Conservation (phyloP, 306 rosid species). For the Cucurbita moschata region DNA sequence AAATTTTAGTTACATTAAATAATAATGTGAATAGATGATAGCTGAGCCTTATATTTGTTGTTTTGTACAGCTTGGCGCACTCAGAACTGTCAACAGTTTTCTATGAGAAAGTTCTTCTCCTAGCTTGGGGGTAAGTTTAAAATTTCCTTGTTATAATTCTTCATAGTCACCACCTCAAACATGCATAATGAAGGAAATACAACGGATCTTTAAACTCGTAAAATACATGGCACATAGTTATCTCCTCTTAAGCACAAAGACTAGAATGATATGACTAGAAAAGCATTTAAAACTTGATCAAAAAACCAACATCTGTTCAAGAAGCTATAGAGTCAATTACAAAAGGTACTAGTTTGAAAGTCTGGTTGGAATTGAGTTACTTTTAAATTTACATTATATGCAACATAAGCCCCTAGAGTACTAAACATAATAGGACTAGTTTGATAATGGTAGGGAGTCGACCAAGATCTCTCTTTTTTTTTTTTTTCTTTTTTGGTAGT, state of each 20-base stretch:
- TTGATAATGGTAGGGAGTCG: too few species aligned
- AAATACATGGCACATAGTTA: neutral
- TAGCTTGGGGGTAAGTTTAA: constrained; percentile 93
- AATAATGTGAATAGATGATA: neutral
- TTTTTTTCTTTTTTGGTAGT: too few species aligned
- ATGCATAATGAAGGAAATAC: neutral
- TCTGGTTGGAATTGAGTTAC: too few species aligned
- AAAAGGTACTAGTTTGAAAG: too few species aligned
- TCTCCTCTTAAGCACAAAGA: neutral
- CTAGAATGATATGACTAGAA: too few species aligned
- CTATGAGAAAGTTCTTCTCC: constrained; percentile 92
- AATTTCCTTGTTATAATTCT: neutral
- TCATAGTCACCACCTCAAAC: neutral
- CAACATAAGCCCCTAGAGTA: too few species aligned
- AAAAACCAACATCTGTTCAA: too few species aligned
- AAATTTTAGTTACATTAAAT: neutral
- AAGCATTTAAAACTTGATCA: too few species aligned
- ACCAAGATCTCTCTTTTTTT: too few species aligned
- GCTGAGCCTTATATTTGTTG: constrained; percentile 12
- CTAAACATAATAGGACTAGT: too few species aligned
- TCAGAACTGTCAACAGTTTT: constrained; percentile 95
- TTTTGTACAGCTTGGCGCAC: constrained; percentile 83
- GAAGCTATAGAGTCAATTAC: too few species aligned
- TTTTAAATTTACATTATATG: too few species aligned
- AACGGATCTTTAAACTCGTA: neutral